phyloP scores from a whole-genome alignment of 805 yeast genomes.

The Candida krabiensis region DNA sequence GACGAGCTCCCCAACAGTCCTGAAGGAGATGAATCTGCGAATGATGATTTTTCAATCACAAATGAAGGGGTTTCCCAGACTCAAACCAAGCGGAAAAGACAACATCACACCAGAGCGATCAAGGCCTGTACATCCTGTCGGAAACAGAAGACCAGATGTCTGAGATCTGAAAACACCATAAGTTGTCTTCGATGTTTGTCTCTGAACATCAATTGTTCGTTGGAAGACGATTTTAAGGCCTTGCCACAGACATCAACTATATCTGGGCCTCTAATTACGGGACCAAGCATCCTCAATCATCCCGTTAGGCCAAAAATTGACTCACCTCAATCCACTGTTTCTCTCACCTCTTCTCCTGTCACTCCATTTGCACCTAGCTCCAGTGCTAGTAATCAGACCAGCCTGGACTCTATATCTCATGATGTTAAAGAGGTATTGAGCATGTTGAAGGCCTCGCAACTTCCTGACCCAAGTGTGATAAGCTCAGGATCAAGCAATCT shows the following conservation, averaged over 20 bases:
- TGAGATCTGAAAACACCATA: conserved; percentile 47
- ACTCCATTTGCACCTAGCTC: not conserved
- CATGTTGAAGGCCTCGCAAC: conserved; percentile 7
- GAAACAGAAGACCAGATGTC: conserved; percentile 50
- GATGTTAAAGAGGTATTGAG: conserved; percentile 16
- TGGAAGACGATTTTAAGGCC: conserved; percentile 34
- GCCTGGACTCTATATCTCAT: conserved; percentile 8
- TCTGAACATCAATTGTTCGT: conserved; percentile 52
- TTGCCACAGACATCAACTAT: not conserved
- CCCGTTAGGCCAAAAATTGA: not conserved
- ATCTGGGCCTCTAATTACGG: not conserved
- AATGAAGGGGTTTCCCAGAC: no score
- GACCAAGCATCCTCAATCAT: not conserved
- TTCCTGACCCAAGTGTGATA: conserved; percentile 9
- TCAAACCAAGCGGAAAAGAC: conserved; percentile 14
- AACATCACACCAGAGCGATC: conserved; percentile 24
- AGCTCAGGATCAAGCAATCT: not conserved
- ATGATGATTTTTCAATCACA: no score
- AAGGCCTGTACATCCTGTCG: conserved; percentile 36
- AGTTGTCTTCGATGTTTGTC: conserved; percentile 62
- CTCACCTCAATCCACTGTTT: not conserved
- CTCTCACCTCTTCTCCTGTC: no score
- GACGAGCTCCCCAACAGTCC: no score
- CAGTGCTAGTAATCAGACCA: not conserved
- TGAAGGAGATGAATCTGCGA: no score